Conservation (phyloP, 129 eudicot species). For the Deinandra increscens region DNA sequence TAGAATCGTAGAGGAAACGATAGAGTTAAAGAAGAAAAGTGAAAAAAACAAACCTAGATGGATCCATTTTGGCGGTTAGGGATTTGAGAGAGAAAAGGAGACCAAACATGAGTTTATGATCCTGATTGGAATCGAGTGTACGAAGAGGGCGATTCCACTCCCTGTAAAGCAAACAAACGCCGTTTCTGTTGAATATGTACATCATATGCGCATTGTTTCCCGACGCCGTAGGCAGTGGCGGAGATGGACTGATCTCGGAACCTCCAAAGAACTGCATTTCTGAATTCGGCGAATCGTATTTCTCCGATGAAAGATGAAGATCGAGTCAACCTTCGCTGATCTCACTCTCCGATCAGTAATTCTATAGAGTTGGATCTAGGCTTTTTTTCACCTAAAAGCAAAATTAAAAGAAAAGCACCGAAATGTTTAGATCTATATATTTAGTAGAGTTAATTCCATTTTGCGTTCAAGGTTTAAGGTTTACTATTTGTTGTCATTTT, state of each 20-base stretch:
- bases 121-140: constrained; percentile 77
- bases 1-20: background rate
- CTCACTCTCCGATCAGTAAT: too few species aligned
- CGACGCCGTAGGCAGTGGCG: constrained; percentile 75
- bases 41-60: constrained; percentile 54
- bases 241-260: constrained; percentile 61
- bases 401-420: too few species aligned
- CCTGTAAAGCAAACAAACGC: constrained; percentile 86
- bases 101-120: constrained; percentile 96
- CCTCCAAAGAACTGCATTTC: constrained; percentile 9
- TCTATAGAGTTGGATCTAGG: too few species aligned
- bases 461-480: too few species aligned
- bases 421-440: too few species aligned
- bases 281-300: background rate
- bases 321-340: too few species aligned
- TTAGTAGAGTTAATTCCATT: too few species aligned
- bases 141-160: constrained; percentile 97
- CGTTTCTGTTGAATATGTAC: constrained; percentile 86
- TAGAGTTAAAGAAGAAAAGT: background rate
- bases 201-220: constrained; percentile 94
- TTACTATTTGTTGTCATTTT: too few species aligned
- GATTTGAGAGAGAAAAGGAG: constrained; percentile 90
- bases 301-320: too few species aligned
- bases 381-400: too few species aligned
- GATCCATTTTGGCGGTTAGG: constrained; percentile 96